phyloP scores from a whole-genome alignment of 371 early-diverging fungal genomes.

The Actinomucor elegans region DNA sequence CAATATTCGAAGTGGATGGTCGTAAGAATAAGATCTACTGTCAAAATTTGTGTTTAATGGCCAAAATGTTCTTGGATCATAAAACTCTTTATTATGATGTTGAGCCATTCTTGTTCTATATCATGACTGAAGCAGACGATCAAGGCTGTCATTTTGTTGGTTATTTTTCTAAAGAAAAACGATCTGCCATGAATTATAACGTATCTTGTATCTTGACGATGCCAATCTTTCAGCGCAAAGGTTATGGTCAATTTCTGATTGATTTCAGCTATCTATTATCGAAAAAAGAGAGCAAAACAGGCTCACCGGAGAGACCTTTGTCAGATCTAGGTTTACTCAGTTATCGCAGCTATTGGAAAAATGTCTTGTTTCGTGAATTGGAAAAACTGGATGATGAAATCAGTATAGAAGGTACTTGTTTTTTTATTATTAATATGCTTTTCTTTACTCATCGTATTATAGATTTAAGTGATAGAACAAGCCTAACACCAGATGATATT shows the following conservation, averaged over 20 bases:
- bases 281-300: conserved; percentile 78
- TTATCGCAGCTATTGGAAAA: conserved; percentile 86
- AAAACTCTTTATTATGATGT: conserved; percentile 99
- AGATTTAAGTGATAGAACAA: conserved; percentile 62
- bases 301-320: conserved; percentile 99
- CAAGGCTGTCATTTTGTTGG: conserved; percentile 94
- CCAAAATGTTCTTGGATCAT: conserved; percentile 99
- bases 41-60: conserved; percentile 95
- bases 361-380: conserved; percentile 59
- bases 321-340: conserved; percentile 95
- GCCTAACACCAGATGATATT: conserved; percentile 74
- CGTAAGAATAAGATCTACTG: conserved; percentile 96
- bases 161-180: conserved; percentile 91
- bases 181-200: conserved; percentile 85
- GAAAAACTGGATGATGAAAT: conserved; percentile 91
- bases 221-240: conserved; percentile 93
- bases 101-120: conserved; percentile 98
- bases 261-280: conserved; percentile 92
- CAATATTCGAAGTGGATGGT: conserved; percentile 96
- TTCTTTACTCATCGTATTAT: neutral
- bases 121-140: conserved; percentile 82
- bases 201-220: conserved; percentile 95
- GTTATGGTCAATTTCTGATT: conserved; percentile 94
- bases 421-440: too few relatives aligned
- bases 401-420: conserved; percentile 87